Percentiles rank a stretch among this genome's conserved stretches.
Conservation (phyloP, 78 protist genomes). For the Dictyostelium brefeldianum region DNA sequence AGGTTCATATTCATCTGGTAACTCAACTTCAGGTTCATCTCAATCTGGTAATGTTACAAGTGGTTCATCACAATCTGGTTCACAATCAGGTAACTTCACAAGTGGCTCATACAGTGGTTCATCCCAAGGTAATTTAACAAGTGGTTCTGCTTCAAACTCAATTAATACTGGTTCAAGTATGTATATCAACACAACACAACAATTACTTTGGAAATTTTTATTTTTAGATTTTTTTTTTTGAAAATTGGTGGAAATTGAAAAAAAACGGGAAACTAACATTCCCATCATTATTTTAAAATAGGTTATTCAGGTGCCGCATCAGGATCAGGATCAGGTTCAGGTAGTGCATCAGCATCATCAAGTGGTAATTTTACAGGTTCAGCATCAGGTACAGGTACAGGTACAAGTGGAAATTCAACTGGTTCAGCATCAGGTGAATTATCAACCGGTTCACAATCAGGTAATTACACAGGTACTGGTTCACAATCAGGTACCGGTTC, state of each 20-base stretch:
- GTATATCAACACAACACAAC: too few relatives aligned
- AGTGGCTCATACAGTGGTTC: not conserved
- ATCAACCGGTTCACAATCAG: not conserved
- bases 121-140: not conserved
- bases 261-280: too few relatives aligned
- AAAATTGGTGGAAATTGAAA: too few relatives aligned
- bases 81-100: not conserved
- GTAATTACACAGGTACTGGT: not conserved
- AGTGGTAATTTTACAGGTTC: too few relatives aligned
- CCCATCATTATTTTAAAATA: too few relatives aligned
- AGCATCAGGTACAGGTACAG: not conserved
- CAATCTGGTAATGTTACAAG: not conserved
- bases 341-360: not conserved
- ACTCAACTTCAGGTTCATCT: not conserved
- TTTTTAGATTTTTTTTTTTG: too few relatives aligned
- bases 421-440: too few relatives aligned
- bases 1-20: not conserved
- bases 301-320: not conserved
- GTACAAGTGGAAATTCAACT: not conserved
- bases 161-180: not conserved
- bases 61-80: not conserved
- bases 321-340: not conserved
- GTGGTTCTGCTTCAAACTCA: not conserved
- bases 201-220: too few relatives aligned
- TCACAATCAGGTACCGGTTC: constrained; percentile 44